Evolutionary conservation across 2,329 filamentous ascomycete species (phyloP), one percentile per base, ranked within the genome.

Genomic region (Tolypocladium ovalisporum): DNA sequence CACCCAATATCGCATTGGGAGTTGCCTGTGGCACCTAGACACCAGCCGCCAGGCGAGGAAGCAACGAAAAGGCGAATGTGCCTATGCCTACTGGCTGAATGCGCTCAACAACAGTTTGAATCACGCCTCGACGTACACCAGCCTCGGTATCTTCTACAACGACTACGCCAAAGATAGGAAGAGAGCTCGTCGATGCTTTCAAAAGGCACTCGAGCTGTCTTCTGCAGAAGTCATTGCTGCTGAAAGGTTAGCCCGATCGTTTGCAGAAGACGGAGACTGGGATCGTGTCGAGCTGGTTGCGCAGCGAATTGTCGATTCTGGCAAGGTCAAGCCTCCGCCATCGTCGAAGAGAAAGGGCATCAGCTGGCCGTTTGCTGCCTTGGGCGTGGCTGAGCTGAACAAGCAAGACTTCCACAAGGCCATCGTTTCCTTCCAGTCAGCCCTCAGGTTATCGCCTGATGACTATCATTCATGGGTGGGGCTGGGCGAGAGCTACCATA

Each of bases 401-500:
- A 94, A 90, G 68, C 90, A 95, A 68, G 90, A 96, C 59, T 97
- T 93, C 65, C 78, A 86, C 63, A 88, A 90, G 68, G 91, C 91
- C 39, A 91, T 97, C 56, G 86, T 93, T 10, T 96, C 90, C 0
- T 99, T 97, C 70, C 89, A 97, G 66, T 85, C 90, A 1, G 92
- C 94, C 13, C 77, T 99, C 37, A 82, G 93, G 56, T 89, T 96
- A 53, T 83, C 85, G 2, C 90, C 92, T 0, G 78, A 86, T 47
- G 90, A 97, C 70, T 97, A 97, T 67, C 88, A 99, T 72, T 96
- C 90, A 0, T 99, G 93, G 84, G 89, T 99, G 29, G 94, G 94
- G 1, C 79, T 99, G 1, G 94, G 93, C n/a, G 94, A 99, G 73
- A 96, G 91, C 67, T 99, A 99, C 67, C 88, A 97, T 68, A 94